Evolutionary conservation across 139 green algal genomes (phyloP).

Genomic region (Chlorokybus atmophyticus): DNA sequence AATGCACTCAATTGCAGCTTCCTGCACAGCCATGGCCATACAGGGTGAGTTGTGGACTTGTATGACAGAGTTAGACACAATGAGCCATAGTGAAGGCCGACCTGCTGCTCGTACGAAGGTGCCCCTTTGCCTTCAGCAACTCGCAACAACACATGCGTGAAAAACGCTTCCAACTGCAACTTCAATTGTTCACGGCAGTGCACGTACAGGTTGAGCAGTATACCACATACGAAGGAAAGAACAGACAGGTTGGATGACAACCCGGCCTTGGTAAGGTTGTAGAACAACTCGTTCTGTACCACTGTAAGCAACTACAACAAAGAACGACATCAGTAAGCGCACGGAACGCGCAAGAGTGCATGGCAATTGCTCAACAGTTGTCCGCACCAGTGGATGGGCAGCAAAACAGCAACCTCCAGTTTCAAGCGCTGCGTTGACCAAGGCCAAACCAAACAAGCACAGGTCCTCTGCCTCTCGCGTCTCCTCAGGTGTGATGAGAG

Average conservation of each 20-base stretch:
- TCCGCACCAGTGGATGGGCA: conserved; percentile 40
- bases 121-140: conserved; percentile 57
- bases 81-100: neutral
- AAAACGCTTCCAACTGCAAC: conserved; percentile 71
- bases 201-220: conserved; percentile 48
- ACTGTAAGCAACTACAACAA: conserved; percentile 44
- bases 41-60: no score
- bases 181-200: conserved; percentile 53
- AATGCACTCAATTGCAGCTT: conserved; percentile 78
- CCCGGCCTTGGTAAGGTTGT: conserved; percentile 37
- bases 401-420: conserved; percentile 5
- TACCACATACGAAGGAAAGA: conserved; percentile 34
- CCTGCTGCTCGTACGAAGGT: conserved; percentile 14
- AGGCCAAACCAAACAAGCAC: conserved; percentile 55
- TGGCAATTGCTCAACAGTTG: no score
- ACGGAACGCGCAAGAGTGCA: no score
- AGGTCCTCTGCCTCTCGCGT: conserved; percentile 20
- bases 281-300: conserved; percentile 50
- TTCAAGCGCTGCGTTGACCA: conserved; percentile 53
- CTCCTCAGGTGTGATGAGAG: conserved; percentile 26
- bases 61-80: conserved; percentile 20
- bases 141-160: conserved; percentile 58
- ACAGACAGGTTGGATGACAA: conserved; percentile 24
- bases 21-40: conserved; percentile 55
- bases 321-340: no score